Evolutionary conservation across 2,329 filamentous ascomycete species (phyloP), one percentile per base, ranked within the genome.

Genomic region (Aspergillus pseudotamarii): DNA sequence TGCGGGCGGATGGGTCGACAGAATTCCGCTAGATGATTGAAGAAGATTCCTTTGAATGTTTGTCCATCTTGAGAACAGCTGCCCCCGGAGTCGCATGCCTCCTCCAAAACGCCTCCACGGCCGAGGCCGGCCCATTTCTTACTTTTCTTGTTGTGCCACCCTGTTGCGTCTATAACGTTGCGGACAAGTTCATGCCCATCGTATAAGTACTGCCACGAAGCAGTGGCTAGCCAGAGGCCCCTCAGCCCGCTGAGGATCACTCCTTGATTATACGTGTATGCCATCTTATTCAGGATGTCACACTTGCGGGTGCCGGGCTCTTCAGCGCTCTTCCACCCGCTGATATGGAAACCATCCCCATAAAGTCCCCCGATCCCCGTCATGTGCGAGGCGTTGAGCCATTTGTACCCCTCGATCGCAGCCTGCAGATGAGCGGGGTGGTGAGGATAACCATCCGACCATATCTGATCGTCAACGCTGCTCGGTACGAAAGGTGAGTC

Each of bases 191-290:
- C 74, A 76, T 97, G 93, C 0, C 92, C 94, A 62, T 97, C 93
- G 23, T 85, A 78, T 1, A 97, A 83, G 73, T 93, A 97, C 1
- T 80, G 83, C 2, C 81, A 76, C n/a, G 88, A 85, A 14, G 90
- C 91, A 0, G 92, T 97, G 16, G 88, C 88, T 65, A 91, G 85
- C 87, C 91, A 97, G 0, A 97, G 83, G 1, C 89, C 91, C 38
- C 92, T 87, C 60, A 93, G 86, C 14, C 93, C 94, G 5, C 91
- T 93, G 26, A 97, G 85, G 1, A 98, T 73, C 4, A 97, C 93
- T 26, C 94, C 94, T 77, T 98, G 94, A 78, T 98, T 98, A 81
- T 98, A 97, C 0, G 93, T 96, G 78, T 94, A 97, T 10, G 97
- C 90, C 89, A 93, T 94, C 69, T 94, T 88, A 76, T 97, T 92